Evolutionary conservation across 148 eudicot genomes (phyloP).

Genomic region (Diospyros lotus): DNA sequence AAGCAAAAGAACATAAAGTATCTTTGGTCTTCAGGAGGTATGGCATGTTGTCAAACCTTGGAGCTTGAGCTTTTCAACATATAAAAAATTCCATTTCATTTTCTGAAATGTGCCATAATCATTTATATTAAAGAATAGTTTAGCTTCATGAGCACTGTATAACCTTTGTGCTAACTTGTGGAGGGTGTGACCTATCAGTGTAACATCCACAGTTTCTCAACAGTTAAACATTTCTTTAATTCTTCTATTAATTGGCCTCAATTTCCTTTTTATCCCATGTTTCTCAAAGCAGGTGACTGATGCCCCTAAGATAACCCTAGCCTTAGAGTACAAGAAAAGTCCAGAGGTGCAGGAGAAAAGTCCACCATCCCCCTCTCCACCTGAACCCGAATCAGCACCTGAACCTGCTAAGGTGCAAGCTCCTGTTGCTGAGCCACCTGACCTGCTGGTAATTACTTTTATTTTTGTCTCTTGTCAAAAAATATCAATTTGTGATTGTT

Average conservation of each 20-base stretch:
- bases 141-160: neutral
- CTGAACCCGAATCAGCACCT: slow-evolving; percentile 24
- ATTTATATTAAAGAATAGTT: neutral
- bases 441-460: slow-evolving; percentile 57
- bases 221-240: too few relatives aligned
- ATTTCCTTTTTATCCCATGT: slow-evolving; percentile 2
- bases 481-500: neutral
- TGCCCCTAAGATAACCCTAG: slow-evolving; percentile 44
- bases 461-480: slow-evolving; percentile 8
- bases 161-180: neutral
- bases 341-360: slow-evolving; percentile 50
- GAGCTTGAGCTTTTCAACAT: neutral
- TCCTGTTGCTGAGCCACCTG: slow-evolving; percentile 65
- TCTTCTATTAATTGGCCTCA: too few relatives aligned
- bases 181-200: neutral
- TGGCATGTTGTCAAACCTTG: neutral
- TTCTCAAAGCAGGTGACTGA: slow-evolving; percentile 40
- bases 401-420: slow-evolving; percentile 60
- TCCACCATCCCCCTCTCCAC: slow-evolving; percentile 50
- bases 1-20: slow-evolving; percentile 1
- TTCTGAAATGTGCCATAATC: neutral
- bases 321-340: slow-evolving; percentile 63
- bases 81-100: neutral
- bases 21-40: neutral
- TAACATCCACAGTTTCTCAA: neutral